Conservation (phyloP, 1,284 basidiomycete genomes). For the Apiotrichum porosum region DNA sequence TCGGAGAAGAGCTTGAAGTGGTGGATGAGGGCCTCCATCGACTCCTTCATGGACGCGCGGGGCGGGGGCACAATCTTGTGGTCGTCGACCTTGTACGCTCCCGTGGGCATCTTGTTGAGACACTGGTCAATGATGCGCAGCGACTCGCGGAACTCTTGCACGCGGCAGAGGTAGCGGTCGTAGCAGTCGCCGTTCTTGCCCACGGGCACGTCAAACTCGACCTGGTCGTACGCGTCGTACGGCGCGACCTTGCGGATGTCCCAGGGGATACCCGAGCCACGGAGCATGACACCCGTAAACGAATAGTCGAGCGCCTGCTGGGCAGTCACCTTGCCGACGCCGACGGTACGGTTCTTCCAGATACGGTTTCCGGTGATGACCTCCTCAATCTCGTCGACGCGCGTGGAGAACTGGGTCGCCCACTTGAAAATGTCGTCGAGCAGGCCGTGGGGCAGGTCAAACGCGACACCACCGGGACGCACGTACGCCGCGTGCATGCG, state of each 20-base stretch:
- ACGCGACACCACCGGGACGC: conserved; percentile 95
- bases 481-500: conserved; percentile 97
- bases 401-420: conserved; percentile 80
- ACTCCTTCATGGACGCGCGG: conserved; percentile 97
- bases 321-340: conserved; percentile 84
- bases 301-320: conserved; percentile 88
- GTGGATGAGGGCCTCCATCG: conserved; percentile 95
- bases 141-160: conserved; percentile 96
- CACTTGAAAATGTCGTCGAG: conserved; percentile 97
- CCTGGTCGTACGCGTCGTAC: conserved; percentile 97
- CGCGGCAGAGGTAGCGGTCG: conserved; percentile 80
- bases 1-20: conserved; percentile 99
- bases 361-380: conserved; percentile 96
- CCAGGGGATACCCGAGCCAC: conserved; percentile 92
- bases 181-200: conserved; percentile 96
- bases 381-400: conserved; percentile 97
- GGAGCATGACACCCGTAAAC: conserved; percentile 95
- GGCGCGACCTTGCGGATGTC: conserved; percentile 87
- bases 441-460: conserved; percentile 92
- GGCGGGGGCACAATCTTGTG: conserved; percentile 97
- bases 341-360: conserved; percentile 93
- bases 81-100: conserved; percentile 92
- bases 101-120: conserved; percentile 94
- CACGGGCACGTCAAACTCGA: conserved; percentile 95
- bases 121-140: conserved; percentile 85